Conservation (phyloP, 2,329 filamentous ascomycete species). For the Aspergillus fijiensis region DNA sequence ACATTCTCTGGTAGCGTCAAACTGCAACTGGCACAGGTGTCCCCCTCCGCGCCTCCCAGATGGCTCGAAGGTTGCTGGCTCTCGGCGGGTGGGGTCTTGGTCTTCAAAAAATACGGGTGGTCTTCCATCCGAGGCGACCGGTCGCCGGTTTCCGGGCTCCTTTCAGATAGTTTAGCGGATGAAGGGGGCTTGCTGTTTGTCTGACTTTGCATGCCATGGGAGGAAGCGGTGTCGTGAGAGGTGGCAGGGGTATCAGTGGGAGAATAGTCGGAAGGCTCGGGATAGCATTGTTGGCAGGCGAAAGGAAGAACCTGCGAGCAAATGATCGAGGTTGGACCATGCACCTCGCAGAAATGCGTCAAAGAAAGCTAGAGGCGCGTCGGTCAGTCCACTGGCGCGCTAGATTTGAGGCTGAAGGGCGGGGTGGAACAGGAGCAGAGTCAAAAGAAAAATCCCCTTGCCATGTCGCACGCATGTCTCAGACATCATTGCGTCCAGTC, state of each 20-base stretch:
- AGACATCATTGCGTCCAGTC: background rate
- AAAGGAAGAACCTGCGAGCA: constrained; percentile 59
- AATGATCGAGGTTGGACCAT: constrained; percentile 62
- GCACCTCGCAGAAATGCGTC: constrained; percentile 63
- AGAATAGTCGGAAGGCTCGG: constrained; percentile 38
- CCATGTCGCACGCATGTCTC: constrained; percentile 7
- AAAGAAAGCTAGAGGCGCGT: constrained; percentile 53
- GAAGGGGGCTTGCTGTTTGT: constrained; percentile 17
- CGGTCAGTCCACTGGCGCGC: constrained; percentile 6
- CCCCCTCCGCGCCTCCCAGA: constrained; percentile 47
- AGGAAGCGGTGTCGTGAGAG: constrained; percentile 30
- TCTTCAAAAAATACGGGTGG: constrained; percentile 53
- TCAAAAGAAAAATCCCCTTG: background rate
- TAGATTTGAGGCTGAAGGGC: constrained; percentile 3
- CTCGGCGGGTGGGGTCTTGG: constrained; percentile 41
- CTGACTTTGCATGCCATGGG: constrained; percentile 24
- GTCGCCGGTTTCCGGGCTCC: constrained; percentile 17
- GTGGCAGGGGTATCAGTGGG: constrained; percentile 44
- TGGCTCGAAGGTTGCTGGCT: constrained; percentile 45
- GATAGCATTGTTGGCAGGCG: constrained; percentile 54
- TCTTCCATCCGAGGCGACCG: constrained; percentile 44
- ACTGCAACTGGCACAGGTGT: constrained; percentile 59
- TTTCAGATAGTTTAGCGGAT: constrained; percentile 16
- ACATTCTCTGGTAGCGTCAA: constrained; percentile 56
- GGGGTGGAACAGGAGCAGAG: constrained; percentile 8